Percentiles rank a stretch among this genome's conserved stretches.
These are phyloP conservation scores for Thalassiosira hispida DNA, from an alignment of 352 stramenopile genomes.

Conservation along the genomic window DNA sequence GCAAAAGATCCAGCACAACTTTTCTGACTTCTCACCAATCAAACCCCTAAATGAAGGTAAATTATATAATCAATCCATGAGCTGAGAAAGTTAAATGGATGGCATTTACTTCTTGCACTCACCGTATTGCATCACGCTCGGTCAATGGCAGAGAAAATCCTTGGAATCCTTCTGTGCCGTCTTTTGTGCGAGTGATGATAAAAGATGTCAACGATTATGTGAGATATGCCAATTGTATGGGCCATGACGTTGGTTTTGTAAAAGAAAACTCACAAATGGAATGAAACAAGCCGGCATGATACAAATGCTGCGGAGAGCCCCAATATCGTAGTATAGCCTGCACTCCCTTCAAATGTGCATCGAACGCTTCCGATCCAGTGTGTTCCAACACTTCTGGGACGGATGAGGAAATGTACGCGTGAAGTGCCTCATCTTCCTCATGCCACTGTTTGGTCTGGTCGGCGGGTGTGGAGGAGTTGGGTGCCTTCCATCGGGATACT, in stretches of 20 bases:
- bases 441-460: slow-evolving; percentile 49
- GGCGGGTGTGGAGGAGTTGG: slow-evolving; percentile 38
- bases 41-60: slow-evolving; percentile 36
- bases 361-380: slow-evolving; percentile 74
- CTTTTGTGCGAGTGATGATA: slow-evolving; percentile 3
- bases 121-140: slow-evolving; percentile 65
- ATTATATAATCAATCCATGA: not conserved
- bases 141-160: slow-evolving; percentile 77
- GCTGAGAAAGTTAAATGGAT: not conserved
- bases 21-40: slow-evolving; percentile 80
- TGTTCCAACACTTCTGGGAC: slow-evolving; percentile 76
- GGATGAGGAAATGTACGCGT: slow-evolving; percentile 60
- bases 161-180: slow-evolving; percentile 87
- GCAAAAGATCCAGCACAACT: slow-evolving; percentile 83
- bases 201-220: not conserved
- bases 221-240: too few relatives aligned
- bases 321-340: slow-evolving; percentile 77
- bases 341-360: slow-evolving; percentile 82
- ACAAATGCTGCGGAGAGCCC: slow-evolving; percentile 64
- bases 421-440: slow-evolving; percentile 50
- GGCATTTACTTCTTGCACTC: not conserved
- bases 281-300: slow-evolving; percentile 83
- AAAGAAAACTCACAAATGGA: slow-evolving; percentile 79
- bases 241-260: too few relatives aligned
- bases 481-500: slow-evolving; percentile 49